Conservation (phyloP, 768 basidiomycete species). For the Trametes cubensis region DNA sequence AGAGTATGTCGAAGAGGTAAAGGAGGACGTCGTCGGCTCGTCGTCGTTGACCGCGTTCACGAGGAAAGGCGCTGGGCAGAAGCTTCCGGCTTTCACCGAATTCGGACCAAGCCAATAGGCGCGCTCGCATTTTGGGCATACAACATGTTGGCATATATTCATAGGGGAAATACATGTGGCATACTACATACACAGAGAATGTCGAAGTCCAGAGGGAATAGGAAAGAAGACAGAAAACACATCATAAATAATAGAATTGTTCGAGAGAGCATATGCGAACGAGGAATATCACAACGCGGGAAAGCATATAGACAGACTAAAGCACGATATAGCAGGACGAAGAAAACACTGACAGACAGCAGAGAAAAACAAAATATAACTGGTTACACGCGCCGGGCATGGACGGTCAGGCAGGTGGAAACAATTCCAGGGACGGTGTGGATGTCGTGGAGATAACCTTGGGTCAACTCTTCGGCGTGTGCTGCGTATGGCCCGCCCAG, state of each 20-base stretch:
- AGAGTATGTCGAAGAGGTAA: conserved; percentile 33
- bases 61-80: conserved; percentile 10
- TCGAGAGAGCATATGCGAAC: neutral
- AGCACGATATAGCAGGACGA: neutral
- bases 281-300: neutral
- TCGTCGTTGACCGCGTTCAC: conserved; percentile 8
- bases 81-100: conserved; percentile 26
- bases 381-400: conserved; percentile 37
- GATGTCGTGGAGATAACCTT: conserved; percentile 51
- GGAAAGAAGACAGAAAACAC: too few relatives aligned
- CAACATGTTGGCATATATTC: conserved; percentile 19
- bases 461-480: conserved; percentile 41
- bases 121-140: conserved; percentile 22
- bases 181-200: conserved; percentile 6
- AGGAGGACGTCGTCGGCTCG: conserved; percentile 20
- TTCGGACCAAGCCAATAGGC: conserved; percentile 12
- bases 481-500: conserved; percentile 35
- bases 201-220: neutral
- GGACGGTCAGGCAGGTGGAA: conserved; percentile 51
- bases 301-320: neutral
- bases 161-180: conserved; percentile 1
- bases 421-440: conserved; percentile 50
- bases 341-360: neutral
- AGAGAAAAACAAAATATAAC: neutral
- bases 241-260: neutral